A percentile compares a stretch with the other conserved stretches of the same genome.
Evolutionary conservation across 1,139 yeast species (phyloP).

Genomic region (Scheffersomyces illinoinensis): DNA sequence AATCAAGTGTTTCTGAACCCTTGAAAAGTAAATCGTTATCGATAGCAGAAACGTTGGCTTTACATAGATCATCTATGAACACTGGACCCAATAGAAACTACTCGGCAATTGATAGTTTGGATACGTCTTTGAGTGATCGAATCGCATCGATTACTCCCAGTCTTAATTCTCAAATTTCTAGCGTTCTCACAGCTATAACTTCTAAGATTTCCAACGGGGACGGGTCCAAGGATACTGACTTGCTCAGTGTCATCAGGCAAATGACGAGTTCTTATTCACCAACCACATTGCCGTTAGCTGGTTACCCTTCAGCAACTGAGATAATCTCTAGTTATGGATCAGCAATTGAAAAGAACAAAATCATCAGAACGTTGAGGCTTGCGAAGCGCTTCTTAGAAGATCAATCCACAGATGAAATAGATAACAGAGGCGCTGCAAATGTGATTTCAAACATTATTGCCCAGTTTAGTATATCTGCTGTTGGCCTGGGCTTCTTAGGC

Average conservation of each 20-base stretch:
- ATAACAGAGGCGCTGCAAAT: slow-evolving; percentile 19
- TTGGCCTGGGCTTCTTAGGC: not conserved
- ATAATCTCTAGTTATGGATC: slow-evolving; percentile 27
- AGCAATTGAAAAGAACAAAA: slow-evolving; percentile 22
- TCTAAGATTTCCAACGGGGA: slow-evolving; percentile 15
- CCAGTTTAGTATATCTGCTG: slow-evolving; percentile 14
- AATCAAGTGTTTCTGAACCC: slow-evolving; percentile 7
- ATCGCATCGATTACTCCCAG: slow-evolving; percentile 3
- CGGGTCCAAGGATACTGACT: slow-evolving; percentile 23
- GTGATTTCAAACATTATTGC: slow-evolving; percentile 29
- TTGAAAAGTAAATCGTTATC: slow-evolving; percentile 39
- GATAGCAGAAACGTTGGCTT: slow-evolving; percentile 66
- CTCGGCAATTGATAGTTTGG: slow-evolving; percentile 25
- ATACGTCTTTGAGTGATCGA: slow-evolving; percentile 19
- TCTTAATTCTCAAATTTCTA: slow-evolving; percentile 32
- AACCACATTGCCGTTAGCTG: slow-evolving; percentile 14
- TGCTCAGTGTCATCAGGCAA: slow-evolving; percentile 41
- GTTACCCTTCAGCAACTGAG: slow-evolving; percentile 19
- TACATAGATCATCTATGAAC: slow-evolving; percentile 46
- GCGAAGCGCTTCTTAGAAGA: slow-evolving; percentile 38
- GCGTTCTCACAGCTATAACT: slow-evolving; percentile 18
- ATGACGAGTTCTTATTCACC: slow-evolving; percentile 42
- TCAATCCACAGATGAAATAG: slow-evolving; percentile 10
- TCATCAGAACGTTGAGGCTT: slow-evolving; percentile 36
- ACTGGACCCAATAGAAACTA: slow-evolving; percentile 29